Base-by-base conservation (phyloP, 805 yeast genomes). In the Barnettozyma pratensis region DNA sequence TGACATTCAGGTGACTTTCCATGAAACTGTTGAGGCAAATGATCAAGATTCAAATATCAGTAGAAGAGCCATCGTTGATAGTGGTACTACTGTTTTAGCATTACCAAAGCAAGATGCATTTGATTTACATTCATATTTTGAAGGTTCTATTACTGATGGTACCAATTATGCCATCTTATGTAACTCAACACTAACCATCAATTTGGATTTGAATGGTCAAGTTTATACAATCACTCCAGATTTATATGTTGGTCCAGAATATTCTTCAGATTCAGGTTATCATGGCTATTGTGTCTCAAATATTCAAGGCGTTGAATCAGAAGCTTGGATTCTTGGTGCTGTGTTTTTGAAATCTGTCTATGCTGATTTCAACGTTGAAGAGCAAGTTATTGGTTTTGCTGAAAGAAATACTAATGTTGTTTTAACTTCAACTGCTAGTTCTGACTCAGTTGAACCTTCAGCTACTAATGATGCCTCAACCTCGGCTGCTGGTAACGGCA, bases 51-150 rank as follows among this genome's bases (percentile, higher is more conserved):
- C 62, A 7, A 51, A 56, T 4, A 30, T 44, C 4, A 34, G 64
- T n/a, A 66, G 77, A 58, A 51, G 61, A 4, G 82, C 80, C 6
- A 70, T 82, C 30, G 67, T 83, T 25, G 89, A 83, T 60, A 77
- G 85, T 6, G 89, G 88, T 26, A 81, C 88, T 3, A 82, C 87
- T 0, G 75, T 83, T 4, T 63, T 83, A 28, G 77, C 79, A 4
- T 63, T 81, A 39, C 80, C 85, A 6, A 62, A 73, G 10, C 66
- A 62, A 27, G 87, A 83, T 57, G 87, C 87, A 2, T 49, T 70
- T 38, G 66, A 53, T 26, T 47, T 82, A 12, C 87, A 83, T 58
- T 64, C 81, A 5, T 77, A 69, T 55, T 81, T 83, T 45, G 54
- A 60, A 12, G 62, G 68, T 36, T 68, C 80, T 7, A 63, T 77